Base-by-base conservation (phyloP, 2,329 filamentous ascomycete genomes). In the Fusarium duplospermum region DNA sequence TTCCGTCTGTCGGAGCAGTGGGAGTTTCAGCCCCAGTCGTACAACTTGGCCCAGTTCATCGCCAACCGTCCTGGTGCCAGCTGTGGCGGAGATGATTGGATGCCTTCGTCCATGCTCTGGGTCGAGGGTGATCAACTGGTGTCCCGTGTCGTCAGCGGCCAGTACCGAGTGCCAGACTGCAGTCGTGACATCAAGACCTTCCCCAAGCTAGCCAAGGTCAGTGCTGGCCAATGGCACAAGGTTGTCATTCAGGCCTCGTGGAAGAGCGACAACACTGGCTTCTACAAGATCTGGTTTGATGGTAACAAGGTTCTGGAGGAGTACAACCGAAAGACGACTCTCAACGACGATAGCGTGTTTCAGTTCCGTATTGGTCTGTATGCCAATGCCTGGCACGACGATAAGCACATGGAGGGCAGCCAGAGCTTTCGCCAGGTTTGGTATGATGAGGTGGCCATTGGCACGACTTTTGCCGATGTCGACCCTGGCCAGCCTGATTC, bases 1-100 rank as follows among this genome's bases (percentile, higher is more conserved):
- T 88, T 89, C 80, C 84, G 85, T n/a, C 83, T 89, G 9, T 81
- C 83, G 29, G 76, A 84, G 1, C 63, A 80, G 66, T 88, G 86
- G 87, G 77, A 88, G 70, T 87, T 86, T 75, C 73, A 77, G n/a
- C 77, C 79, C 2, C 85, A 87, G 77, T 80, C 77, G 59, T 88
- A 85, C 80, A 86, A 87, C 79, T 77, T 88, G 52, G 85, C 83
- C 0, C 86, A 88, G 78, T 88, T 88, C 80, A 88, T 88, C 72
- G 85, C 86, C 64, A 82, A 87, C 71, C 87, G 87, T 69, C 77
- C 79, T 2, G 82, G 83, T 69, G 80, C 83, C 4, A 79, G 80
- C 56, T 86, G 86, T 72, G 81, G 75, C 63, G 80, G 70, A 65
- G 84, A 88, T 68, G 82, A 84, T 64, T 88, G 80, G 74, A 87